Base-by-base conservation (phyloP, 2,329 filamentous ascomycete genomes). In the Scytalidium lignicola region DNA sequence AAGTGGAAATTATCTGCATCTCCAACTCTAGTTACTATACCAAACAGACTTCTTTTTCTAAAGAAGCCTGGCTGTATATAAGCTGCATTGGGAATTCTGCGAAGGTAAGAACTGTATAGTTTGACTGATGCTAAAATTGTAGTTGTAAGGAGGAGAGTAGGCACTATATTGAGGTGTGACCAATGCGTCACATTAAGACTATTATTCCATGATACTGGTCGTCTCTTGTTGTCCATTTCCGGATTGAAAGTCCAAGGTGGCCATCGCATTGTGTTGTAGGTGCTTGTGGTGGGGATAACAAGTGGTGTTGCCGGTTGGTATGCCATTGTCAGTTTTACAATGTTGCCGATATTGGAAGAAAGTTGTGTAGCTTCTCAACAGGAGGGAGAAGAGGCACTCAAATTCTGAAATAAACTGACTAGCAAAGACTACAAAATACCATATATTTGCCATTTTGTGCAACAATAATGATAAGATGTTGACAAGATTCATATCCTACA, bases 1-100 rank as follows among this genome's bases (percentile, higher is more conserved):
- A 99, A 67, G 58, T 93, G 86, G 67, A 99, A 96, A 65, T 92
- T 92, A 69, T 99, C 93, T 3, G 90, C 95, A 75, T 99, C 93
- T 40, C 95, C 93, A 20, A 99, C 93, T 58, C 88, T 90, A 12
- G 92, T 96, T 40, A 97, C 93, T 53, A 79, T 80, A 13, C 93
- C 93, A 59, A 92, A 86, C 40, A 99, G 64, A 58, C 82, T 91
- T 58, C 88, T 79, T 52, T 75, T 83, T 42, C 88, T 82, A 64
- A 92, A 92, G 63, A 85, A 86, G 10, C 75, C 73, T 2, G 89
- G 86, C 43, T 82, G 82, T 58, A 99, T 86, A 64, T 90, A 79
- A 20, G 79, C 75, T 29, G 88, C 81, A 49, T 82, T 85, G 3
- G 90, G 90, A 50, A 97, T 89, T 46, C 93, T 87, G 29, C 90